These are phyloP conservation scores for Quercus alba DNA, from an alignment of 306 rosid species.

Conservation along the genomic window DNA sequence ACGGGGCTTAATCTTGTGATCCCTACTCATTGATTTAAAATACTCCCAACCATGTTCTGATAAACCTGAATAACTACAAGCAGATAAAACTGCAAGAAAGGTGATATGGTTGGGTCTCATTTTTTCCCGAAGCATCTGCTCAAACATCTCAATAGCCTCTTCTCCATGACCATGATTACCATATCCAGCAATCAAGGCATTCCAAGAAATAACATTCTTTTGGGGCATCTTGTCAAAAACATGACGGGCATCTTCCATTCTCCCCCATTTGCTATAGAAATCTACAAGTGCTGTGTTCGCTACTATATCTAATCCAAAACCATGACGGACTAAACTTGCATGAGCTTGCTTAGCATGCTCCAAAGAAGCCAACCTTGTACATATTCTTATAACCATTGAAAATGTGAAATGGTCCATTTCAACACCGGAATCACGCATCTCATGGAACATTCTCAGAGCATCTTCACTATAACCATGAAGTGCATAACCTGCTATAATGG, in stretches of 20 bases:
- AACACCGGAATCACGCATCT: constrained; percentile 67
- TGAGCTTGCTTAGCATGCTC: constrained; percentile 85
- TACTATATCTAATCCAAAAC: constrained; percentile 68
- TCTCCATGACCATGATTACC: constrained; percentile 78
- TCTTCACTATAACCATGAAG: constrained; percentile 83
- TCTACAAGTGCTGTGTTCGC: constrained; percentile 81
- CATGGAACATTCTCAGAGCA: constrained; percentile 59
- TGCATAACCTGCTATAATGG: constrained; percentile 82
- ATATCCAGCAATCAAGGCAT: constrained; percentile 83
- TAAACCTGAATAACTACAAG: constrained; percentile 82
- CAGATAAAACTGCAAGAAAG: constrained; percentile 78
- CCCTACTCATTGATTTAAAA: constrained; percentile 63
- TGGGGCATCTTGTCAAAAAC: constrained; percentile 67
- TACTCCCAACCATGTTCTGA: constrained; percentile 73
- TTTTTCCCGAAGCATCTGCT: constrained; percentile 65
- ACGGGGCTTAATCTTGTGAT: constrained; percentile 74
- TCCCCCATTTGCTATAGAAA: constrained; percentile 95
- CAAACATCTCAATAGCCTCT: constrained; percentile 70
- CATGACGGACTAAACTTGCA: constrained; percentile 78
- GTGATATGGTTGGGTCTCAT: constrained; percentile 80
- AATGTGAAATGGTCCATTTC: constrained; percentile 76
- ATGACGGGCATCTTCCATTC: constrained; percentile 69
- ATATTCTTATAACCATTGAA: constrained; percentile 70
- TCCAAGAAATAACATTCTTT: constrained; percentile 81
- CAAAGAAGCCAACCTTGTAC: constrained; percentile 77